phyloP scores from a whole-genome alignment of 1,139 yeast genomes.

The Kodamaea plutei region DNA sequence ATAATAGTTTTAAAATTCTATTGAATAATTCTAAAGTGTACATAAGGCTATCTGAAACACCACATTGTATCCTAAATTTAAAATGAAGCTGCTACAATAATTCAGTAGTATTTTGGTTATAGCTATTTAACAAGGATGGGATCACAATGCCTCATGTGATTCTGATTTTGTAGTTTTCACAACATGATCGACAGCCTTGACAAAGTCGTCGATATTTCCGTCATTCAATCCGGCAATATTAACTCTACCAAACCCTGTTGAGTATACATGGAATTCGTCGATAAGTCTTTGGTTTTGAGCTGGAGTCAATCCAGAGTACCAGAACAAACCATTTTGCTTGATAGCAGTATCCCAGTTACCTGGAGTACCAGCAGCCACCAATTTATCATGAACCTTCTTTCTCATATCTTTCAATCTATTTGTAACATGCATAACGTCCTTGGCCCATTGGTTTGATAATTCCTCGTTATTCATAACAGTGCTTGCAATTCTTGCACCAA shows the following conservation, averaged over 20 bases:
- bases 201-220: constrained; percentile 32
- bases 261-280: constrained; percentile 34
- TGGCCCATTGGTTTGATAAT: constrained; percentile 29
- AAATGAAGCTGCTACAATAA: no score
- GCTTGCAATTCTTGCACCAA: constrained; percentile 40
- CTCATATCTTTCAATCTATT: constrained; percentile 30
- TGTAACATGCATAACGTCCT: constrained; percentile 29
- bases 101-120: no score
- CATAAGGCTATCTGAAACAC: no score
- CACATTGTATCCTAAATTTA: no score
- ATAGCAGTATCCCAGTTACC: constrained; percentile 40
- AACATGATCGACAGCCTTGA: constrained; percentile 34
- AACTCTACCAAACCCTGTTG: constrained; percentile 37
- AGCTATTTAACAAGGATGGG: no score
- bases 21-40: no score
- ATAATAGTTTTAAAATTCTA: no score
- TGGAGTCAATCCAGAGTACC: constrained; percentile 39
- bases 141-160: no score
- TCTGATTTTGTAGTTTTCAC: no score
- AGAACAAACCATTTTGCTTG: constrained; percentile 39
- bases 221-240: constrained; percentile 43
- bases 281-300: constrained; percentile 29
- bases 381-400: constrained; percentile 22
- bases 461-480: constrained; percentile 23
- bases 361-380: constrained; percentile 34